These are phyloP conservation scores for Tylopilus sp. DNA, from an alignment of 1,284 basidiomycete genomes.

Conservation along the genomic window DNA sequence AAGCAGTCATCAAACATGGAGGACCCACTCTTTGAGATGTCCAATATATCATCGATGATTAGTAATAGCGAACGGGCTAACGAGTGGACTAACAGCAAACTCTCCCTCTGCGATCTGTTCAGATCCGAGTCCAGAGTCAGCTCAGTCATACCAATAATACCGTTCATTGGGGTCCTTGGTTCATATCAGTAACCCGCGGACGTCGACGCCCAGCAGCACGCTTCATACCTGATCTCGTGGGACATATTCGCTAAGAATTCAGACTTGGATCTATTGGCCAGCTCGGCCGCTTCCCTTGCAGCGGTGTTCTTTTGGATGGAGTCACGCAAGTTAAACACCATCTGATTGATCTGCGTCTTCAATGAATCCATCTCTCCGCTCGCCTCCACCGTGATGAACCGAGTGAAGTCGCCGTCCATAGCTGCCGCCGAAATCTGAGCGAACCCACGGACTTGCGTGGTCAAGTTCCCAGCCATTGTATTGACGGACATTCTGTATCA, in stretches of 20 bases:
- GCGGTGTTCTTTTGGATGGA: slow-evolving; percentile 99
- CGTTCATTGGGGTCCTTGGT: slow-evolving; percentile 92
- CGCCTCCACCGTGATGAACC: slow-evolving; percentile 99
- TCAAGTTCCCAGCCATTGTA: slow-evolving; percentile 94
- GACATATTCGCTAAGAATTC: slow-evolving; percentile 98
- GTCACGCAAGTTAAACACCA: slow-evolving; percentile 97
- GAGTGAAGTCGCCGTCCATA: slow-evolving; percentile 97
- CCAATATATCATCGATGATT: slow-evolving; percentile 97
- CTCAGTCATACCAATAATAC: slow-evolving; percentile 99
- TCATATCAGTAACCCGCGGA: slow-evolving; percentile 13
- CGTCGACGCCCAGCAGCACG: slow-evolving; percentile 2
- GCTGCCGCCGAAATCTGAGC: slow-evolving; percentile 98
- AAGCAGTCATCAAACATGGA: background rate
- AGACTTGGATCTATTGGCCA: slow-evolving; percentile 93
- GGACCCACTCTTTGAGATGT: slow-evolving; percentile 91
- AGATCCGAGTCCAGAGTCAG: slow-evolving; percentile 91
- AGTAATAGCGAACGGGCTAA: slow-evolving; percentile 89
- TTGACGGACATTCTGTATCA: slow-evolving; percentile 75
- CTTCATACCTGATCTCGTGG: slow-evolving; percentile 82
- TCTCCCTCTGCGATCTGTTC: slow-evolving; percentile 87
- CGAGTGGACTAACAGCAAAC: slow-evolving; percentile 91
- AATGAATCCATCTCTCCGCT: slow-evolving; percentile 98
- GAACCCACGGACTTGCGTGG: slow-evolving; percentile 98
- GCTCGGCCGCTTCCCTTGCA: slow-evolving; percentile 94
- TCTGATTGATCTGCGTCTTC: slow-evolving; percentile 99